Base-by-base conservation (phyloP, 306 rosid genomes). In the Begonia masoniana region DNA sequence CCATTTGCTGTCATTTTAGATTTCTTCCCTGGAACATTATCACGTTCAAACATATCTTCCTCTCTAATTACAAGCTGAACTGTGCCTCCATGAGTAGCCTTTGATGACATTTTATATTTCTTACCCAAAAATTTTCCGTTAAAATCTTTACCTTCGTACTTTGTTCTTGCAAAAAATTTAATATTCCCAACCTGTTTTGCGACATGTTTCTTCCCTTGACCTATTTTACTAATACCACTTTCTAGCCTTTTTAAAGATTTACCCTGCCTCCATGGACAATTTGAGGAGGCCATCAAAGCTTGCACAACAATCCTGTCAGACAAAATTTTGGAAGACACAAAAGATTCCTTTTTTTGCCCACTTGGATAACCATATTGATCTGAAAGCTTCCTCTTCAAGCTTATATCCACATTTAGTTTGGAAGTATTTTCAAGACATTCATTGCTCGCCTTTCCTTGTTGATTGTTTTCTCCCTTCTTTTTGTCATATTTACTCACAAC, bases 271-370 rank as follows among this genome's bases (percentile, higher is more conserved):
- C 75, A 70, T 53, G 84, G 78, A 68, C 76, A 84, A 59, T 65
- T 69, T n/a, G 97, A 71, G 23, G 66, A 42, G 57, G 91, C 62
- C 85, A 70, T 80, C 82, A 85, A 57, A 59, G 77, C 91, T 57
- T 39, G 68, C 57, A 78, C 87, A 46, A 66, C 23, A 41, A 66
- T 58, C 68, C 75, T 62, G 52, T 41, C 65, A 36, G 66, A 60
- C 55, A 68, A 41, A 72, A 51, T 61, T 46, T 46, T 61, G 52
- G 53, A 46, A 57, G 60, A 16, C 42, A n/a, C 49, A 15, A 47
- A 53, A 52, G 68, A 62, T 47, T 51, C 64, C 46, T 62, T 51
- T 52, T 43, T 46, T 45, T 26, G 24, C 55, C 61, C 14, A 31
- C 39, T 31, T 31, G 39, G 69, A 49, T 10, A 7, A 39, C 15